Evolutionary conservation across 2,329 filamentous ascomycete species (phyloP).

Genomic region (Aspergillus fijiensis): DNA sequence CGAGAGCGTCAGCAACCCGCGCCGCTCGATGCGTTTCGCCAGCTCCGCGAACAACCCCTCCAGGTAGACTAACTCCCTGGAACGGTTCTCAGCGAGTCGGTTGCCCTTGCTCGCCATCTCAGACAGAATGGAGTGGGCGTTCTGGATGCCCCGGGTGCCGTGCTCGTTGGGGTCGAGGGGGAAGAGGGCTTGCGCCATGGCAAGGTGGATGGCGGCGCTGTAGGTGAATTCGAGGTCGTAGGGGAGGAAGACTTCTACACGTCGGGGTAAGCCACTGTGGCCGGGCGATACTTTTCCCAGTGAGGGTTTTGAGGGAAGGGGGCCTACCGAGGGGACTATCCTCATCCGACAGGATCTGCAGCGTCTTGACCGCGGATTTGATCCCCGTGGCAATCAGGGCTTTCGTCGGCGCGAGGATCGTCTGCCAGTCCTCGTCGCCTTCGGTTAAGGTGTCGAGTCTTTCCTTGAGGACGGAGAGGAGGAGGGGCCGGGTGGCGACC

Average conservation of each 20-base stretch:
- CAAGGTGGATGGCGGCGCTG: slow-evolving; percentile 37
- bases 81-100: slow-evolving; percentile 30
- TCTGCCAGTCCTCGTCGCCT: slow-evolving; percentile 33
- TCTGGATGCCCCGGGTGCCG: slow-evolving; percentile 7
- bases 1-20: slow-evolving; percentile 27
- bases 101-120: slow-evolving; percentile 39
- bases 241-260: slow-evolving; percentile 36
- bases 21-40: slow-evolving; percentile 23
- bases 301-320: background rate
- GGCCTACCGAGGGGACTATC: slow-evolving; percentile 38
- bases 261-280: too few relatives aligned
- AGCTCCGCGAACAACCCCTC: slow-evolving; percentile 32
- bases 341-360: slow-evolving; percentile 40
- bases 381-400: slow-evolving; percentile 42
- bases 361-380: slow-evolving; percentile 43
- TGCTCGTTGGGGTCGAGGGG: slow-evolving; percentile 29
- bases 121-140: slow-evolving; percentile 32
- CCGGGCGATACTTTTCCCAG: too few relatives aligned
- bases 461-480: slow-evolving; percentile 43
- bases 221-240: slow-evolving; percentile 42
- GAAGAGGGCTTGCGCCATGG: slow-evolving; percentile 42
- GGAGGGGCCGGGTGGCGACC: slow-evolving; percentile 40
- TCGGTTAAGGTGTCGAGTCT: slow-evolving; percentile 31
- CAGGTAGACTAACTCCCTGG: slow-evolving; percentile 30
- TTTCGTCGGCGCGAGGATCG: slow-evolving; percentile 35